Base-by-base conservation (phyloP, 306 rosid genomes). In the Comarum palustre region DNA sequence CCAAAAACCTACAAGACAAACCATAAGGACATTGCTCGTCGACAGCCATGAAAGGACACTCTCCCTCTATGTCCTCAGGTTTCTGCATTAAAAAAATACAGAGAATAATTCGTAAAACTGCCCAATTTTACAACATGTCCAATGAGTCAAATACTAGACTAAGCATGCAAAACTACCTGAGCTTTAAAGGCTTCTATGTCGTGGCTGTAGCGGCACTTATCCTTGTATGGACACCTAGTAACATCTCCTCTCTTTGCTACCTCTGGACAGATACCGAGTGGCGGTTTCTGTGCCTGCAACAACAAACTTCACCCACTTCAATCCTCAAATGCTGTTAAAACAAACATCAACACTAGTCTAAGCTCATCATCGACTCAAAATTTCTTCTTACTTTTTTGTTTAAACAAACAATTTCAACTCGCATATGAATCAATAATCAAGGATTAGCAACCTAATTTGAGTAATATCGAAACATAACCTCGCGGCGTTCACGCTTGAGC, bases 401-500 rank as follows among this genome's bases (percentile, higher is more conserved):
- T 29, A 54, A 54, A 54, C 32, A 29, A 54, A 55, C 6, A 55
- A 57, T 57, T 59, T 29, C 36, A 59, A 59, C 10, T 59, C 20
- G 39, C 38, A 29, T 13, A 22, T 27, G 31, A 24, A 59, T 31
- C 39, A 13, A 25, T 24, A 24, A 11, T 12, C 52, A 47, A 25
- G 12, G 34, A n/a, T 57, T 57, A 57, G 62, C 62, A 31, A 31
- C n/a, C n/a, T n/a, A n/a, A 31, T 1, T 31, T 31, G 34, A 31
- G 34, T 31, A 31, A 31, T 1, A 31, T 31, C 34, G 34, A 55
- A 11, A 0, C 0, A 8, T 52, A 24, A 87, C 98, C 96, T 91
- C 85, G 25, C 80, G 94, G 76, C 97, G 97, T 69, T 91, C 98
- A 20, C 98, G 97, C 84, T 93, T 93, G 82, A 89, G 88, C 57